Evolutionary conservation across 768 basidiomycete species (phyloP), one percentile per base, ranked within the genome.

Genomic region (Russula earlei): DNA sequence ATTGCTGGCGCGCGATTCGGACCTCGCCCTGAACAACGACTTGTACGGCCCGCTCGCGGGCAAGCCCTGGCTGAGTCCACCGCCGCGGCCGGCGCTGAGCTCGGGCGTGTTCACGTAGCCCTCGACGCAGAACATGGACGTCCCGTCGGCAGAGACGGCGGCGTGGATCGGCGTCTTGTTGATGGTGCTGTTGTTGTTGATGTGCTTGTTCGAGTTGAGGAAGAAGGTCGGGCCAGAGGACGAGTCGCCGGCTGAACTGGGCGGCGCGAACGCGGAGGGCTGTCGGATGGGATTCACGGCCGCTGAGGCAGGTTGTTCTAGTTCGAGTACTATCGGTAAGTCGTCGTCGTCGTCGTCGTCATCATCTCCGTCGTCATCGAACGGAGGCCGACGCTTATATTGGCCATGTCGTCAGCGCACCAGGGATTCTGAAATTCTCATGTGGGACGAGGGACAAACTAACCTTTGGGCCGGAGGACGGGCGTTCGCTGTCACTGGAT

Each of bases 61-160:
- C 42, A 56, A 29, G 15, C 55, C 59, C 38, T 58, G 59, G 5
- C 33, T 54, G 41, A 58, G 56, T 2, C 56, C 56, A 7, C 56
- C 59, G 29, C 48, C 36, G 31, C 46, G 50, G 14, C 40, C 55
- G 0, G 55, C 59, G 46, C 59, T 52, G 45, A 60, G 55, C 22
- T 58, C 55, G 2, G 59, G 59, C 11, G 55, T 48, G 34, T 60
- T 58, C 40, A 57, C 59, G 41, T 60, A 60, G 38, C 55, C 55
- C 20, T 60, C 49, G 20, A 60, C 50, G 27, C 46, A n/a, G 55
- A 60, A 60, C 45, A 58, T 34, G 19, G 59, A 57, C 31, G 55
- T 60, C 19, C 59, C 55, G 9, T 58, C 50, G 5, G 24, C 27
- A 38, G 55, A 52, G 31, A 52, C 34, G 37, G 38, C 4, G 11